These are phyloP conservation scores for Wickerhamomyces queroliae DNA, from an alignment of 805 yeast genomes.

Conservation along the genomic window DNA sequence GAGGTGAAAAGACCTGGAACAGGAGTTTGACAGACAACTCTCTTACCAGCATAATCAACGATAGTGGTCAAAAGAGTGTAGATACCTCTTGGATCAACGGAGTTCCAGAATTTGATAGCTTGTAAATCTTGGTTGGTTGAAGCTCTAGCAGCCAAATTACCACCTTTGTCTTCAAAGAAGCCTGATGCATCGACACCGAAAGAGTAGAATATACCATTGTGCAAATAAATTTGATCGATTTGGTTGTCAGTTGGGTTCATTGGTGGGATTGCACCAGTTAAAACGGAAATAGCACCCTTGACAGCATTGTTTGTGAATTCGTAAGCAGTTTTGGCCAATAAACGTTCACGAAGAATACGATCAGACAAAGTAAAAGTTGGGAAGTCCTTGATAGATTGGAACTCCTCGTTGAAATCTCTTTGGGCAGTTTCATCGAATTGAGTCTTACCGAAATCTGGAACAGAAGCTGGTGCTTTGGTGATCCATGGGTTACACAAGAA, in stretches of 20 bases:
- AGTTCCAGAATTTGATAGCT: conserved; percentile 63
- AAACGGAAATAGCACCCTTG: conserved; percentile 71
- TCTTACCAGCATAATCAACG: conserved; percentile 84
- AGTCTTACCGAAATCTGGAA: conserved; percentile 23
- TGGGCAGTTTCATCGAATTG: conserved; percentile 25
- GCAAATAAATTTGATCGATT: conserved; percentile 60
- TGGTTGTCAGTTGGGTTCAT: conserved; percentile 73
- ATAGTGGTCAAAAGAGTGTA: conserved; percentile 75
- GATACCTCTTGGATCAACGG: conserved; percentile 56
- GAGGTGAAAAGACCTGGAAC: conserved; percentile 70
- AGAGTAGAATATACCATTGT: conserved; percentile 85
- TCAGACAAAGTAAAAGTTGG: conserved; percentile 54
- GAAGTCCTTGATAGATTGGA: conserved; percentile 75
- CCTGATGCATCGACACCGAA: conserved; percentile 68
- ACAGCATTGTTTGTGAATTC: conserved; percentile 77
- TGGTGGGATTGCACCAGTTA: conserved; percentile 68
- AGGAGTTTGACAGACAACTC: conserved; percentile 89
- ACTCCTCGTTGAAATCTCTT: conserved; percentile 90
- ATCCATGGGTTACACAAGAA: conserved; percentile 77
- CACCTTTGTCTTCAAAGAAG: conserved; percentile 61
- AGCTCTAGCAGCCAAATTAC: conserved; percentile 80
- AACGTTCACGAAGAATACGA: conserved; percentile 68
- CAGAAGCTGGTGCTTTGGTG: conserved; percentile 15
- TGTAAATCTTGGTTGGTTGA: conserved; percentile 74
- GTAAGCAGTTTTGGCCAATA: conserved; percentile 61